phyloP scores from a whole-genome alignment of 176 grass and related monocot genomes.

The Saccharum spontaneum region DNA sequence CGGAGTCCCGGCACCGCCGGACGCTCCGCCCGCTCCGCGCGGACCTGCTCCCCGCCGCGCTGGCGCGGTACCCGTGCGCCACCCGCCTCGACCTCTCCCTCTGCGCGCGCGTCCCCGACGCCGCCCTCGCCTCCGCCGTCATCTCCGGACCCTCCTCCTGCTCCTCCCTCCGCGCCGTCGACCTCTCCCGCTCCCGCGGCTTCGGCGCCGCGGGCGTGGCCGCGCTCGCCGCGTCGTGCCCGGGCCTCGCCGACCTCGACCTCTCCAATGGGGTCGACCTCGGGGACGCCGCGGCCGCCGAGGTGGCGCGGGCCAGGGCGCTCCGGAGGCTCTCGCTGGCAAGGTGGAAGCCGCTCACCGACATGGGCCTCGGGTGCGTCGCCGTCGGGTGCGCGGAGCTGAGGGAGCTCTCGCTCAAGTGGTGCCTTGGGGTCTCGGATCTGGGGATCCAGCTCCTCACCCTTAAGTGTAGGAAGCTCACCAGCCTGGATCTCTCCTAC shows the following conservation, averaged over 20 bases:
- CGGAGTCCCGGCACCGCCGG: constrained; percentile 75
- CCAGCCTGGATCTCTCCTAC: constrained; percentile 71
- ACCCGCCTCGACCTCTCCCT: constrained; percentile 64
- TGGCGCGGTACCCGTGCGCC: constrained; percentile 50
- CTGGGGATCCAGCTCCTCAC: constrained; percentile 62
- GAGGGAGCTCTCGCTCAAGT: constrained; percentile 65
- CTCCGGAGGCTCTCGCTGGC: constrained; percentile 51
- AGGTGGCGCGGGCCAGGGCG: constrained; percentile 36
- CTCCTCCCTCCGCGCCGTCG: constrained; percentile 38
- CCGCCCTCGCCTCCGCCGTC: constrained; percentile 47
- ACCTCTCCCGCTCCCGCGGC: constrained; percentile 66
- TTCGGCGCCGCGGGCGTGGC: constrained; percentile 57
- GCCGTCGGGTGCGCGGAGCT: constrained; percentile 71
- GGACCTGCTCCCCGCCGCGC: constrained; percentile 46
- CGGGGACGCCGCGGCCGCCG: constrained; percentile 46
- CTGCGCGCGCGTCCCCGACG: constrained; percentile 60
- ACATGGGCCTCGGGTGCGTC: constrained; percentile 85
- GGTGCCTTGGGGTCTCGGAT: constrained; percentile 78
- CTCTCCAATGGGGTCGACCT: constrained; percentile 72
- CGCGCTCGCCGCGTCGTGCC: constrained; percentile 43
- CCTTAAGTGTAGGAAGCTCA: constrained; percentile 72
- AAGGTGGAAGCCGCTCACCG: constrained; percentile 65
- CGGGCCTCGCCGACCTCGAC: constrained; percentile 55
- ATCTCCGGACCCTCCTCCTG: neutral
- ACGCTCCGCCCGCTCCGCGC: constrained; percentile 61